phyloP scores from a whole-genome alignment of 345 rosid species.

The Rubroshorea leprosula region DNA sequence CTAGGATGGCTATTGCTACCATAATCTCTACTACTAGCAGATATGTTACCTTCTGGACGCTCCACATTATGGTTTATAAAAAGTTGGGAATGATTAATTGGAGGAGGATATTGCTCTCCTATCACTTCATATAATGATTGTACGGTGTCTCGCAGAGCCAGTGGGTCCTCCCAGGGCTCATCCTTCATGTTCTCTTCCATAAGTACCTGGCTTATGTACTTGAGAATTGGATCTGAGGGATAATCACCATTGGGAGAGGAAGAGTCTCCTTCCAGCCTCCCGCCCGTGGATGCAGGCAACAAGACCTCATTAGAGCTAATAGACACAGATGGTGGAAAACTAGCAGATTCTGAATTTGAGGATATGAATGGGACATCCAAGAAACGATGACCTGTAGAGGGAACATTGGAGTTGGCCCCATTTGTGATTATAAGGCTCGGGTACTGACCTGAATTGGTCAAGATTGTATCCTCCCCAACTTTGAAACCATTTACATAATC shows the following conservation, averaged over 20 bases:
- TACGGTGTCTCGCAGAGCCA: constrained; percentile 65
- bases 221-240: constrained; percentile 44
- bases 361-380: constrained; percentile 15
- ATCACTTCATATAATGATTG: constrained; percentile 55
- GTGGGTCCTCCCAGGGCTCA: constrained; percentile 50
- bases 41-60: constrained; percentile 35
- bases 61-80: constrained; percentile 13
- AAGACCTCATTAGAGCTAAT: no score
- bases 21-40: constrained; percentile 36
- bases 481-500: constrained; percentile 18
- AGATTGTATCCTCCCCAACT: constrained; percentile 23
- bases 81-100: constrained; percentile 22
- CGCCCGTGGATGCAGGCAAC: no score
- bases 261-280: no score
- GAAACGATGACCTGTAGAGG: constrained; percentile 23
- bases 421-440: constrained; percentile 17
- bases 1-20: constrained; percentile 11
- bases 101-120: constrained; percentile 46
- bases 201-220: constrained; percentile 57
- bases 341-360: constrained; percentile 18
- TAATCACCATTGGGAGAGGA: constrained; percentile 40
- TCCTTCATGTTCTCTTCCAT: constrained; percentile 67
- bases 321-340: constrained; percentile 23
- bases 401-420: constrained; percentile 31
- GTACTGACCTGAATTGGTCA: no score